phyloP scores from a whole-genome alignment of 805 yeast genomes.

The Monosporozyma solicola region DNA sequence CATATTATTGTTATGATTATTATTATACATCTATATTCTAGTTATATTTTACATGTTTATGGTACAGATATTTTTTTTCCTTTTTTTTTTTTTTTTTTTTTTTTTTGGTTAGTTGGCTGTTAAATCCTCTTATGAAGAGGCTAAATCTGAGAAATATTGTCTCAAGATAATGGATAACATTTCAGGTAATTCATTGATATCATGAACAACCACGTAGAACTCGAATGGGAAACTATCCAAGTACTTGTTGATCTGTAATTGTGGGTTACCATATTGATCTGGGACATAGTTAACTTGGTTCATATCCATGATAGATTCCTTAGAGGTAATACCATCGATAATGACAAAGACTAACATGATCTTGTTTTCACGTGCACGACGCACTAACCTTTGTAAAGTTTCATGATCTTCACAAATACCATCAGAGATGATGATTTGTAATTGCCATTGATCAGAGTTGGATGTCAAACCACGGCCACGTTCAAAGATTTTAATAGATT shows the following conservation, averaged over 20 bases:
- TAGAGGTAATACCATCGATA: conserved; percentile 72
- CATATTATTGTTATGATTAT: neutral
- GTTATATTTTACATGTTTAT: neutral
- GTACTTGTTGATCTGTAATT: conserved; percentile 70
- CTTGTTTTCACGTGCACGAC: conserved; percentile 84
- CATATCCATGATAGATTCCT: conserved; percentile 89
- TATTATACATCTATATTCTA: neutral
- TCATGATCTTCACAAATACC: conserved; percentile 97
- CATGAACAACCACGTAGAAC: conserved; percentile 86
- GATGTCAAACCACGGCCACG: conserved; percentile 40
- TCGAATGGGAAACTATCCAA: conserved; percentile 95
- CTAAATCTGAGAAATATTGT: conserved; percentile 79
- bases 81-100: neutral
- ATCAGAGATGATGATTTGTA: conserved; percentile 87
- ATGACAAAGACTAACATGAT: conserved; percentile 93
- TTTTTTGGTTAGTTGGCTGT: neutral
- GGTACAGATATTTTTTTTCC: neutral
- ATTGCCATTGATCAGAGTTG: conserved; percentile 76
- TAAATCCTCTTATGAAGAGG: conserved; percentile 13
- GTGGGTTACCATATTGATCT: conserved; percentile 60
- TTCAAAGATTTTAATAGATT: conserved; percentile 66
- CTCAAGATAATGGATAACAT: conserved; percentile 83
- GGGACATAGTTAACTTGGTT: conserved; percentile 79
- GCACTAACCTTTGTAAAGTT: conserved; percentile 69
- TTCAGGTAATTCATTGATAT: conserved; percentile 82